Conservation (phyloP, 495 filamentous ascomycete genomes). For the Beverwykella pulmonaria region DNA sequence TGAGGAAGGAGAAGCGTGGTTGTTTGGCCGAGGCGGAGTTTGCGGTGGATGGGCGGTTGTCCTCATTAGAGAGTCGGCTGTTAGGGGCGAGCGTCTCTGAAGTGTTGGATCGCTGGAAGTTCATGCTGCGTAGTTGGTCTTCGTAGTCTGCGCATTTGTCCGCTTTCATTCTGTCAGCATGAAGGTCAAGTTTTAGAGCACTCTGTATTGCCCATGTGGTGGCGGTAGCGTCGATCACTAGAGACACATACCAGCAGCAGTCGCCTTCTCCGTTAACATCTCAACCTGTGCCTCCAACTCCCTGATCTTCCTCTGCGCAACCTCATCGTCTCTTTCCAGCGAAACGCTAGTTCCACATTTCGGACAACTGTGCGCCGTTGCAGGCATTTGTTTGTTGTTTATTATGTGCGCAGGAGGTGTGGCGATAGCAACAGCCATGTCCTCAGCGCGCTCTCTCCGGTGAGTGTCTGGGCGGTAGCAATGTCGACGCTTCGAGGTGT, state of each 20-base stretch:
- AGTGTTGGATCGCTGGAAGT: constrained; percentile 39
- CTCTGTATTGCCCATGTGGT: neutral
- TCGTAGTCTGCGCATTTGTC: constrained; percentile 94
- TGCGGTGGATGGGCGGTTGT: constrained; percentile 49
- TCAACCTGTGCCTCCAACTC: constrained; percentile 81
- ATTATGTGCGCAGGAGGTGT: constrained; percentile 1
- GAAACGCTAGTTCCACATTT: constrained; percentile 27
- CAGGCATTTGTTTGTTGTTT: constrained; percentile 15
- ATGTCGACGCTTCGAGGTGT: neutral
- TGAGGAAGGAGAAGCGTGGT: constrained; percentile 58
- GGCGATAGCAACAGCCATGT: constrained; percentile 19
- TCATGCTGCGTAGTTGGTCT: constrained; percentile 75
- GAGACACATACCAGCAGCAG: constrained; percentile 64
- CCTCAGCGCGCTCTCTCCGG: neutral
- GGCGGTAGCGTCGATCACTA: neutral
- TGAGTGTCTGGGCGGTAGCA: neutral
- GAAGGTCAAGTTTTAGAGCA: neutral
- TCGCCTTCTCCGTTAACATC: constrained; percentile 73
- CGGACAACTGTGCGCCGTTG: constrained; percentile 29
- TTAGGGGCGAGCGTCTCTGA: constrained; percentile 27
- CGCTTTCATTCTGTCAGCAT: constrained; percentile 45
- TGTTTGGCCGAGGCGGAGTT: constrained; percentile 42
- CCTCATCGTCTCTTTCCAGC: constrained; percentile 1
- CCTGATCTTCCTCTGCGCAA: constrained; percentile 53
- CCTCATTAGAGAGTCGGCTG: constrained; percentile 40